phyloP scores from a whole-genome alignment of 2,329 filamentous ascomycete species.

The Parasarocladium wereldwijsianum region DNA sequence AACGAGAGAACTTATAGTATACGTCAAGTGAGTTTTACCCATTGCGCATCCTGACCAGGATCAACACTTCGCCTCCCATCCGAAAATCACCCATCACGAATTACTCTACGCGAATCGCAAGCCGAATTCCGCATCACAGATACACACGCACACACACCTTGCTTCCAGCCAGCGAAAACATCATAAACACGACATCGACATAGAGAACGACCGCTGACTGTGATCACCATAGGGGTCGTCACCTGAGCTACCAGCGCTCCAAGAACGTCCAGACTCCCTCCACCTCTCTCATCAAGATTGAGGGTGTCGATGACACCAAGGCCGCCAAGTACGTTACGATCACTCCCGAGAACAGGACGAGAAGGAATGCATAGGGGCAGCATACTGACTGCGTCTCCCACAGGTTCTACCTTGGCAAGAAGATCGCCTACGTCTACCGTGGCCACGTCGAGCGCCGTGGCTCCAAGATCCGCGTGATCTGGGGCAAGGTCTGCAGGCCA shows the following conservation, averaged over 20 bases:
- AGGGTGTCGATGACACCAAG: constrained; percentile 85
- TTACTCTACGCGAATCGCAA: background rate
- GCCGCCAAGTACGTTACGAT: constrained; percentile 60
- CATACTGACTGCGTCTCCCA: constrained; percentile 5
- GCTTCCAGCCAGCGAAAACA: no score
- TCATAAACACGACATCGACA: constrained; percentile 11
- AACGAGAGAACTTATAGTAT: no score
- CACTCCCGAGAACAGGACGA: background rate
- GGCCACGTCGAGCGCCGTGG: constrained; percentile 88
- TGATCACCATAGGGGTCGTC: constrained; percentile 59
- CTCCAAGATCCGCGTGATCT: constrained; percentile 98
- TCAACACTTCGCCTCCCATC: background rate
- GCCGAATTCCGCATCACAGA: no score
- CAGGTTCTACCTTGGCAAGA: constrained; percentile 96
- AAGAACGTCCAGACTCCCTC: constrained; percentile 83
- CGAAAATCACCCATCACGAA: background rate
- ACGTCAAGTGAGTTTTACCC: constrained; percentile 63
- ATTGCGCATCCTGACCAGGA: background rate
- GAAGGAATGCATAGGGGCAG: background rate
- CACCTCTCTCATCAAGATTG: constrained; percentile 94
- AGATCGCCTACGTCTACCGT: constrained; percentile 97
- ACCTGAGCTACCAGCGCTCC: constrained; percentile 94
- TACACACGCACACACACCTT: no score
- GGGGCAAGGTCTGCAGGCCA: constrained; percentile 93
- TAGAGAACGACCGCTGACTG: constrained; percentile 15